Base-by-base conservation (phyloP, 768 basidiomycete genomes). In the Amanita jacksonii region DNA sequence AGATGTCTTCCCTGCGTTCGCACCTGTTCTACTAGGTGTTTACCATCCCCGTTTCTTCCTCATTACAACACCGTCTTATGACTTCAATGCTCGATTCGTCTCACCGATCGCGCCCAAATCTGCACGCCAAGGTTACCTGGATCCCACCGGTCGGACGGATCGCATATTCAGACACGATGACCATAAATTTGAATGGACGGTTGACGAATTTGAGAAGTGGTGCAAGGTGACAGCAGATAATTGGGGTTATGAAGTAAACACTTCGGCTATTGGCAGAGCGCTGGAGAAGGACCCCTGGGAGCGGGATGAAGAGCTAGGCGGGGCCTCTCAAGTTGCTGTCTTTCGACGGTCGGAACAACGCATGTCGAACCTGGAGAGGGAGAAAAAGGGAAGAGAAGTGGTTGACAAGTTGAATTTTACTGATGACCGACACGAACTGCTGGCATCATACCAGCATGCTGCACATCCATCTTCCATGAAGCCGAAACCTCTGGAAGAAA, bases 111-210 rank as follows among this genome's bases (percentile, higher is more conserved):
- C 62, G 0, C 62, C 62, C 4, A 57, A 66, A 28, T 61, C 66
- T 4, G 65, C 67, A 5, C 70, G 72, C 10, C 54, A 61, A 18
- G 88, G 84, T 0, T 78, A 60, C 55, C 67, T 60, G 0, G 90
- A 93, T 60, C 88, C 91, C 2, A 91, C 88, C 0, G 66, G 70
- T 10, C 74, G 84, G 13, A 91, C 87, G 0, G 56, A 72, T 37
- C 75, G 89, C 1, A 60, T 84, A 22, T 92, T 91, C 64, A 70
- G 90, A 16, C 87, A 93, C 55, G 47, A 61, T 18, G 90, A 92
- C 51, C 90, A 94, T 60, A 84, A 90, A 52, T 89, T 92, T 49
- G 90, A 94, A 58, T 93, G 85, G 84, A 91, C 87, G 0, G 56
- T 62, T 0, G 74, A 76, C 2, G 90, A 93, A 54, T 94, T 89